A percentile compares a stretch with the other conserved stretches of the same genome.
phyloP scores from a whole-genome alignment of 768 basidiomycete genomes.

The Mycena galopus region DNA sequence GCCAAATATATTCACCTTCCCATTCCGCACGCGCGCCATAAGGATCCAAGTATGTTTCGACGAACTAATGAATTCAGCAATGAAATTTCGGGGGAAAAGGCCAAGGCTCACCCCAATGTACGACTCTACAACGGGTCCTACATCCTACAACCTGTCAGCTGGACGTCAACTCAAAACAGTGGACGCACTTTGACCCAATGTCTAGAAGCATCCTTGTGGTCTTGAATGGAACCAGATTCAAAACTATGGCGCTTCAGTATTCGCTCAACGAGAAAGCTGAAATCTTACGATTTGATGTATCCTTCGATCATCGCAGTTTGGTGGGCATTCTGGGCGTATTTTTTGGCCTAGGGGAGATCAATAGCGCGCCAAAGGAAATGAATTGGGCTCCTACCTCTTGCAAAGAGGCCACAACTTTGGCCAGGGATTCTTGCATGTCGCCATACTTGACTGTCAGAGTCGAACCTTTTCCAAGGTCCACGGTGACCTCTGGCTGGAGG shows the following conservation, averaged over 20 bases:
- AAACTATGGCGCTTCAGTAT: constrained; percentile 61
- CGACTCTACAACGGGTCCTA: constrained; percentile 89
- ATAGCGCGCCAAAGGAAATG: background rate
- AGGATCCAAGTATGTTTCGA: constrained; percentile 91
- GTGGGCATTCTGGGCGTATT: constrained; percentile 79
- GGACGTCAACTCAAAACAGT: constrained; percentile 78
- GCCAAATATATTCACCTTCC: constrained; percentile 70
- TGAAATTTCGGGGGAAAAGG: background rate
- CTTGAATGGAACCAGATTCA: constrained; percentile 80
- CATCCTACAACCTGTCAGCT: constrained; percentile 83
- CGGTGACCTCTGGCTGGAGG: constrained; percentile 58
- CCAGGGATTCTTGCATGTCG: constrained; percentile 73
- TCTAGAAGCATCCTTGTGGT: constrained; percentile 81
- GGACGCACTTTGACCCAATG: constrained; percentile 89
- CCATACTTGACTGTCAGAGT: constrained; percentile 80
- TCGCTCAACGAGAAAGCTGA: background rate
- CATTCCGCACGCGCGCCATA: constrained; percentile 94
- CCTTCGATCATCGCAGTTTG: constrained; percentile 80
- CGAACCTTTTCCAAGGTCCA: constrained; percentile 52
- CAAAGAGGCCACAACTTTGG: constrained; percentile 67
- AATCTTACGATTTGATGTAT: constrained; percentile 81
- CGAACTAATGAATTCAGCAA: constrained; percentile 56
- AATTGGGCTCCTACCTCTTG: constrained; percentile 59
- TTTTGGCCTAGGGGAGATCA: constrained; percentile 66
- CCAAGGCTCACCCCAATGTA: constrained; percentile 74